Conservation (phyloP, 78 protist species). For the Chrysochromulina parva region DNA sequence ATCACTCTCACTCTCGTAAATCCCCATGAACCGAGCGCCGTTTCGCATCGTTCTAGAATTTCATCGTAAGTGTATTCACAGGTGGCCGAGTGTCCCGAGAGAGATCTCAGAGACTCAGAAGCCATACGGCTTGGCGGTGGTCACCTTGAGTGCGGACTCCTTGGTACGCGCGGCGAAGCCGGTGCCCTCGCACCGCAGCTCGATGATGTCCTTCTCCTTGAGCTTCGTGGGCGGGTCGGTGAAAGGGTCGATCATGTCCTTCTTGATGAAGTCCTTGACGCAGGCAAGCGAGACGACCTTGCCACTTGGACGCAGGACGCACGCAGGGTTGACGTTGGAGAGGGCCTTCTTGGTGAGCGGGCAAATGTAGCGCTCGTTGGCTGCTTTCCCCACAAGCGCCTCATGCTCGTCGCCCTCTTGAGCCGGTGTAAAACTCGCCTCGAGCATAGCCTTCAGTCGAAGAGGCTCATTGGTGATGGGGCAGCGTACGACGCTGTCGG, state of each 20-base stretch:
- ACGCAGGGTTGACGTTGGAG: not conserved
- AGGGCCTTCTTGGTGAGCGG: slow-evolving; percentile 11
- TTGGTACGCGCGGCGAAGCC: not conserved
- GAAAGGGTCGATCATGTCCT: slow-evolving; percentile 27
- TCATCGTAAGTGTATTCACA: too few species aligned
- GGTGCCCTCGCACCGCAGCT: not conserved
- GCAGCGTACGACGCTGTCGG: not conserved
- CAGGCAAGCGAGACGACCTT: not conserved
- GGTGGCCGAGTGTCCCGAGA: too few species aligned
- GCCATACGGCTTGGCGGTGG: too few species aligned
- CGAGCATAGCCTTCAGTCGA: not conserved
- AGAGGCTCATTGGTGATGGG: not conserved
- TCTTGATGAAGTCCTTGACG: not conserved
- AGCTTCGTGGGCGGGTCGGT: slow-evolving; percentile 1
- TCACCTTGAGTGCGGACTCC: slow-evolving; percentile 1
- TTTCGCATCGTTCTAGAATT: too few species aligned
- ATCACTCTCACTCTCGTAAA: too few species aligned
- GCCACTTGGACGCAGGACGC: slow-evolving; percentile 8
- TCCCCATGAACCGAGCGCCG: too few species aligned
- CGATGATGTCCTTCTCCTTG: not conserved
- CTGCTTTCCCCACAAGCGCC: too few species aligned
- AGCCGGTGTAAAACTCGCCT: not conserved
- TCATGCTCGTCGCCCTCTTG: not conserved
- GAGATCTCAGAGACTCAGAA: too few species aligned
- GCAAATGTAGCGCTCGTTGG: not conserved